Conservation (phyloP, 2,329 filamentous ascomycete species). For the Trichoderma pleuroti region DNA sequence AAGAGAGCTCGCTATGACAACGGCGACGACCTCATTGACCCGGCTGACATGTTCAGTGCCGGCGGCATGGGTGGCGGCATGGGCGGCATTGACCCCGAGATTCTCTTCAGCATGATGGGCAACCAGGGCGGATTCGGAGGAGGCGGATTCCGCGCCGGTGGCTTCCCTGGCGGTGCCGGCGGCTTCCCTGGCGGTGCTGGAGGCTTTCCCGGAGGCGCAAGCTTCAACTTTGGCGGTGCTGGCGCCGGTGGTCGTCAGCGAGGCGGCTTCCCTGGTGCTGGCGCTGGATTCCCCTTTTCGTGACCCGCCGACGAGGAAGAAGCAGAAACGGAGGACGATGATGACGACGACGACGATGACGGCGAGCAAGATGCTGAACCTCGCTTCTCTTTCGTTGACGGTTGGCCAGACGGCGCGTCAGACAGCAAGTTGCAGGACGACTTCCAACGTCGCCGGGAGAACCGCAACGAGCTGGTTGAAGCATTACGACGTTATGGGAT, state of each 20-base stretch:
- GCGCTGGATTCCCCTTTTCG: slow-evolving; percentile 42
- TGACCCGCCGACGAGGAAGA: slow-evolving; percentile 45
- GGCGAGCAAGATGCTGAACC: slow-evolving; percentile 19
- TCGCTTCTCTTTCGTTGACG: background rate
- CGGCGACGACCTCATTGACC: slow-evolving; percentile 86
- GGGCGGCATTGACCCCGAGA: slow-evolving; percentile 70
- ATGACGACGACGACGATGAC: slow-evolving; percentile 29
- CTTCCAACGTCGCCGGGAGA: slow-evolving; percentile 32
- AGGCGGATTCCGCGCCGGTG: slow-evolving; percentile 50
- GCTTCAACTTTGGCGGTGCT: slow-evolving; percentile 52
- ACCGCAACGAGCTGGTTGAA: slow-evolving; percentile 39
- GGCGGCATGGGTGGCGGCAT: slow-evolving; percentile 63
- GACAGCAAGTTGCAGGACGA: slow-evolving; percentile 30
- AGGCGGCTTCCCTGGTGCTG: slow-evolving; percentile 33
- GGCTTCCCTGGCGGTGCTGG: slow-evolving; percentile 47
- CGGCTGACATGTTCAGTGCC: slow-evolving; percentile 77
- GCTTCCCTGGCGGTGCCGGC: slow-evolving; percentile 50
- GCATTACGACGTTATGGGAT: slow-evolving; percentile 42
- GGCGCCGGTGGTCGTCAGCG: slow-evolving; percentile 36
- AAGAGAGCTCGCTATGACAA: slow-evolving; percentile 90
- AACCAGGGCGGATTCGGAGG: slow-evolving; percentile 56
- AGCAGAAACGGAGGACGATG: slow-evolving; percentile 34
- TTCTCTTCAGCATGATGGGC: slow-evolving; percentile 82
- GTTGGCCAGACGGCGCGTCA: slow-evolving; percentile 17
- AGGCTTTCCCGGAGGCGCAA: slow-evolving; percentile 45